Base-by-base conservation (phyloP, 495 filamentous ascomycete genomes). In the Lasiosphaeria hispida region DNA sequence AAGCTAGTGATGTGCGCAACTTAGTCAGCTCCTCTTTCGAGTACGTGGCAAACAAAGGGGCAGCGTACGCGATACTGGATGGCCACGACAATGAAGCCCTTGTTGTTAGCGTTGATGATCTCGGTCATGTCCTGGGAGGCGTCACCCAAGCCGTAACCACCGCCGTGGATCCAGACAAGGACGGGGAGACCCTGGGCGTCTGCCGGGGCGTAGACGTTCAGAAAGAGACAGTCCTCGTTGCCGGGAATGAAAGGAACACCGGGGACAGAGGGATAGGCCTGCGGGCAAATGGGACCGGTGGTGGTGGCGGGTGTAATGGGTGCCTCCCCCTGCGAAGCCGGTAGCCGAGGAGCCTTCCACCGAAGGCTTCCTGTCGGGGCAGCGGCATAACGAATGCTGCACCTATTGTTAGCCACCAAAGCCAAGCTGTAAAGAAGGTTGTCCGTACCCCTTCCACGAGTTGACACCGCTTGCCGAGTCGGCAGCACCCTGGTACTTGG, bases 161-260 rank as follows among this genome's bases (percentile, higher is more conserved):
- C 78, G 13, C 75, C 76, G 68, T 82, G 75, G 53, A 79, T 78
- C 63, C 64, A 79, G 15, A 80, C 67, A 7, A 80, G 39, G 13
- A 77, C 74, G 1, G 75, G 75, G 13, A 77, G 55, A 17, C 56
- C 61, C 37, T 60, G 57, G 36, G 66, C 68, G 39, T 68, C 69
- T 8, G 69, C 47, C 0, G 77, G 77, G 9, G 72, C 71, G 30
- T 63, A 59, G 11, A 79, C 65, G 50, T 75, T 77, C 14, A 79
- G 53, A 51, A 75, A 78, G 3, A 79, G 71, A 30, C 75, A 78
- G 52, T 78, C 74, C 53, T 76, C 74, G 34, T 68, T 54, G 10
- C 63, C 67, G 6, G 63, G 60, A 23, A 63, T 38, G 48, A 48
- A 55, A 10, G 58, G 18, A 0, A 47, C 39, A 14, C 14, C n/a